Evolutionary conservation across 257 asterid genomes (phyloP).

Genomic region (Phtheirospermum japonicum): DNA sequence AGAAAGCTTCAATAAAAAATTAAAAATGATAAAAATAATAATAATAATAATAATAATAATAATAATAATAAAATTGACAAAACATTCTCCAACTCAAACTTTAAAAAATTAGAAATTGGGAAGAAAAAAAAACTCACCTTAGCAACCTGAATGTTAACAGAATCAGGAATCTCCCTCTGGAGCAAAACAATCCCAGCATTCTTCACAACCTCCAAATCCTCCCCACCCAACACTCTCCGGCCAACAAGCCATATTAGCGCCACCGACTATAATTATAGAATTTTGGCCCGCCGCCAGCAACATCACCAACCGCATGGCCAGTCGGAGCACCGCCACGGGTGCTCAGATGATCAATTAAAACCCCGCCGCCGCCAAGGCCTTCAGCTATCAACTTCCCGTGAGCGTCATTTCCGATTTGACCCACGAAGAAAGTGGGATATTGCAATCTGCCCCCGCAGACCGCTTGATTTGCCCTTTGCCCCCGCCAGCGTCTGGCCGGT

Average conservation of each 20-base stretch:
- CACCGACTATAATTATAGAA: constrained; percentile 85
- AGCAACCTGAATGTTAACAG: constrained; percentile 79
- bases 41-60: no score
- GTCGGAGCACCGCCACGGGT: constrained; percentile 63
- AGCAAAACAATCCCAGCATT: constrained; percentile 90
- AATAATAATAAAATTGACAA: no score
- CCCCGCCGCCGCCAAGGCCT: constrained; percentile 73
- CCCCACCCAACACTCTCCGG: constrained; percentile 52
- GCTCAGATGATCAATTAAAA: constrained; percentile 55
- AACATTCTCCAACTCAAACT: neutral
- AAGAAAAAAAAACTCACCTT: constrained; percentile 56
- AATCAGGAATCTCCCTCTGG: constrained; percentile 97
- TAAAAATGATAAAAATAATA: no score
- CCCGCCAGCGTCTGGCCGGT: constrained; percentile 85
- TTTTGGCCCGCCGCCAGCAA: constrained; percentile 82
- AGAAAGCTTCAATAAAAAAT: no score
- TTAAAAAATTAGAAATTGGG: no score
- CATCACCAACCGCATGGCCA: constrained; percentile 97
- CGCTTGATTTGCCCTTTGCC: constrained; percentile 96
- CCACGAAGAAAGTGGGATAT: constrained; percentile 79
- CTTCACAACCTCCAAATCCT: constrained; percentile 59
- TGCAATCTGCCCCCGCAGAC: constrained; percentile 72
- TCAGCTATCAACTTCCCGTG: constrained; percentile 72
- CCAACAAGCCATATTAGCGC: constrained; percentile 88
- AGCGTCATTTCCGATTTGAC: constrained; percentile 89